phyloP scores from a whole-genome alignment of 192 early-diverging fungal genomes.

The Gigaspora rosea region DNA sequence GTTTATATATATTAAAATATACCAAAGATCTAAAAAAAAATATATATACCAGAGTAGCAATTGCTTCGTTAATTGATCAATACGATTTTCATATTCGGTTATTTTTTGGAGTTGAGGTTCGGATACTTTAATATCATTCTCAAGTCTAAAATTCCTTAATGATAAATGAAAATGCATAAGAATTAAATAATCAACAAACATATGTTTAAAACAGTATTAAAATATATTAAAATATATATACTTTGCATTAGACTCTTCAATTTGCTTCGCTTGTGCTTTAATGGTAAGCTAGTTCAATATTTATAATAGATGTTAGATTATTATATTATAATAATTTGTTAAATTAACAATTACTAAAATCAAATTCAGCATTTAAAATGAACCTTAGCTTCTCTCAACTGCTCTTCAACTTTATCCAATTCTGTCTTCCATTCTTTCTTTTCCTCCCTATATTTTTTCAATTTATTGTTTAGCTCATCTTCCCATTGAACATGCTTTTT shows the following conservation, averaged over 20 bases:
- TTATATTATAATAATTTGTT: not conserved
- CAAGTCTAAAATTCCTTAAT: conserved; percentile 47
- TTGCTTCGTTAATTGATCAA: conserved; percentile 53
- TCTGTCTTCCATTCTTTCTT: conserved; percentile 49
- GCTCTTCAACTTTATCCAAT: conserved; percentile 41
- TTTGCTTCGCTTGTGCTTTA: conserved; percentile 1
- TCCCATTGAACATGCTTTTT: conserved; percentile 60
- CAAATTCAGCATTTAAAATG: conserved; percentile 34
- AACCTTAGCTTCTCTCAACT: conserved; percentile 43
- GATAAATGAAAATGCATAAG: not conserved
- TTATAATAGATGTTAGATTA: not conserved
- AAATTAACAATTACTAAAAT: not conserved
- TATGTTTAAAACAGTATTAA: not conserved
- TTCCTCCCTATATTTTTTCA: conserved; percentile 50
- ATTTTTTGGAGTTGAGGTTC: conserved; percentile 50
- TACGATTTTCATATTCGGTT: conserved; percentile 51
- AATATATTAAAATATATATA: not conserved
- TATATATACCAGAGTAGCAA: conserved; percentile 51
- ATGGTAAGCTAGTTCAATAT: not conserved
- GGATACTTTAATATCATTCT: conserved; percentile 47
- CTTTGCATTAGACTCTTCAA: conserved; percentile 11
- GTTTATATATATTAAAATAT: not conserved
- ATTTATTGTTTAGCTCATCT: conserved; percentile 49
- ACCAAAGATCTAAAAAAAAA: conserved; percentile 18
- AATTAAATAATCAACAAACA: conserved; percentile 7